A percentile compares a stretch with the other conserved stretches of the same genome.
Conservation (phyloP, 495 filamentous ascomycete genomes). For the Xylaria castorea region DNA sequence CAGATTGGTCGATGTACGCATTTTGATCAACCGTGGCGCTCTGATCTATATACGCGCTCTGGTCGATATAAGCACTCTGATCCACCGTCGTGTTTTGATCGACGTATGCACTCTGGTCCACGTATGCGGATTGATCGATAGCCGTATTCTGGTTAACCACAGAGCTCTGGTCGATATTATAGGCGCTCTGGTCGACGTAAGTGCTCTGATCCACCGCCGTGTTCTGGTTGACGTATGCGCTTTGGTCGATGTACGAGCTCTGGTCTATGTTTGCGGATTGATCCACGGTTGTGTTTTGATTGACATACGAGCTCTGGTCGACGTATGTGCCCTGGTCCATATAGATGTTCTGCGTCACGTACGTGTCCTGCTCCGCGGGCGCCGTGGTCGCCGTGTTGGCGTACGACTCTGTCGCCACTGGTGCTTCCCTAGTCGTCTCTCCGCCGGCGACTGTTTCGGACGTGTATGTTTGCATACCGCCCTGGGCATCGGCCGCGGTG, state of each 20-base stretch:
- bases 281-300: background rate
- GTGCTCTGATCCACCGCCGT: background rate
- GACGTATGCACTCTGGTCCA: constrained; percentile 11
- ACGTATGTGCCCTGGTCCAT: constrained; percentile 8
- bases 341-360: constrained; percentile 9
- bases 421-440: background rate
- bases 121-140: constrained; percentile 1
- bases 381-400: background rate
- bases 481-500: background rate
- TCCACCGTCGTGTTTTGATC: background rate
- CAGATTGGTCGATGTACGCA: background rate
- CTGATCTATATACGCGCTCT: background rate
- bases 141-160: background rate
- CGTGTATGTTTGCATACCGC: background rate
- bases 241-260: background rate
- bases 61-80: background rate
- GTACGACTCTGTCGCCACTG: background rate
- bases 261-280: background rate
- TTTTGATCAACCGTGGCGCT: background rate
- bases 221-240: constrained; percentile 8
- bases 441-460: background rate
- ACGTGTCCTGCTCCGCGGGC: constrained; percentile 9
- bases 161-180: constrained; percentile 3
- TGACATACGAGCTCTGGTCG: constrained; percentile 4
- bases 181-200: constrained; percentile 5